phyloP scores from a whole-genome alignment of 768 basidiomycete genomes.

The Coprinopsis cinerea region DNA sequence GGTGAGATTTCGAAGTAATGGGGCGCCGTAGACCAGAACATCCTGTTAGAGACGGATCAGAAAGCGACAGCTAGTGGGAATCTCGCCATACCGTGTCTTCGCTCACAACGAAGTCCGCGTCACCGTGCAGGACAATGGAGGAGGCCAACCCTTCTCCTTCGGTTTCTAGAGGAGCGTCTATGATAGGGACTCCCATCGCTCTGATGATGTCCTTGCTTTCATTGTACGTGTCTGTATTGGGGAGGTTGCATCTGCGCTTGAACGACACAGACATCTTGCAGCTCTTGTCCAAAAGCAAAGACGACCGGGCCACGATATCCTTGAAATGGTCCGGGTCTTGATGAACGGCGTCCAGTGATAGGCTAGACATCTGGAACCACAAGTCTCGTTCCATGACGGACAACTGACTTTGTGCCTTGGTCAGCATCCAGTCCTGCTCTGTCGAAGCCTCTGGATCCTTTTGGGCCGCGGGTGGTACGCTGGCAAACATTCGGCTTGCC shows the following conservation, averaged over 20 bases:
- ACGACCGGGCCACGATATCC: constrained; percentile 12
- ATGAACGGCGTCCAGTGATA: not conserved
- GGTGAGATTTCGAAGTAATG: constrained; percentile 75
- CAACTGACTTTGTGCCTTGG: constrained; percentile 39
- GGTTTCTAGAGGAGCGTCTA: constrained; percentile 60
- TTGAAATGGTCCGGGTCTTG: not conserved
- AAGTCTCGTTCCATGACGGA: constrained; percentile 54
- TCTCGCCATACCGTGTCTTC: constrained; percentile 71
- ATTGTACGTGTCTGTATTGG: constrained; percentile 59
- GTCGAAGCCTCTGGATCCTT: not conserved
- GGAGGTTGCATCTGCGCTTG: constrained; percentile 51
- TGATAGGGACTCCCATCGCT: constrained; percentile 79
- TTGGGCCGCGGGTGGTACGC: not conserved
- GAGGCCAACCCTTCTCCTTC: constrained; percentile 88
- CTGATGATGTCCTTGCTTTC: constrained; percentile 63
- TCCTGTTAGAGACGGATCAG: constrained; percentile 41
- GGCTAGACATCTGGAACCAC: constrained; percentile 42
- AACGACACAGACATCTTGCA: constrained; percentile 58
- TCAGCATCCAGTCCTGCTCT: not conserved
- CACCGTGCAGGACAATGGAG: constrained; percentile 64
- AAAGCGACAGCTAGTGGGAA: not conserved
- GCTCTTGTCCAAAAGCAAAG: constrained; percentile 45
- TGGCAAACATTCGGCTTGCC: not conserved
- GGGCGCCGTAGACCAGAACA: constrained; percentile 77
- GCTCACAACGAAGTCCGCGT: constrained; percentile 83